These are phyloP conservation scores for Verruconis gallopava DNA, from an alignment of 2,329 filamentous ascomycete genomes.

Conservation along the genomic window DNA sequence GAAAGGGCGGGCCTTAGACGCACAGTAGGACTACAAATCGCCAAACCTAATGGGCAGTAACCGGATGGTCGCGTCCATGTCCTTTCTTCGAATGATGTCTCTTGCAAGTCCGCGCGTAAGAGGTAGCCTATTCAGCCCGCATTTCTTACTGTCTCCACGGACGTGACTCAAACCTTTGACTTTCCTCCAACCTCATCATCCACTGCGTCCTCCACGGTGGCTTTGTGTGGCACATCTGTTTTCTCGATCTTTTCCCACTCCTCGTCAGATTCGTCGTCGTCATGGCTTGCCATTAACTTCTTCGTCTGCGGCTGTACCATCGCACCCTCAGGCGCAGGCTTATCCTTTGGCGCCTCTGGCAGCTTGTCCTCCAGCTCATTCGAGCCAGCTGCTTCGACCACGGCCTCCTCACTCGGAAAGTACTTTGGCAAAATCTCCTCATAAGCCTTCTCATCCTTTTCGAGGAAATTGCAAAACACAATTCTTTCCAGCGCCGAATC, in stretches of 20 bases:
- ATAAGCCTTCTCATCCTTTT: conserved; percentile 67
- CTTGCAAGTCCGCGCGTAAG: no score
- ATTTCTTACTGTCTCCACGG: no score
- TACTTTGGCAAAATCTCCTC: conserved; percentile 48
- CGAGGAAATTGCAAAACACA: conserved; percentile 73
- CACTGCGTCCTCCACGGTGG: conserved; percentile 11
- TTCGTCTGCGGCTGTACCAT: conserved; percentile 33
- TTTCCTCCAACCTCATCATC: conserved; percentile 8
- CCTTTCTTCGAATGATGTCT: no score
- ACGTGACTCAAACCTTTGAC: not conserved
- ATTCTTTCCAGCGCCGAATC: conserved; percentile 51
- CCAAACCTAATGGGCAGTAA: no score
- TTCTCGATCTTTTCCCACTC: conserved; percentile 28
- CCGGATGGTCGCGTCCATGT: no score
- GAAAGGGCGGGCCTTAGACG: no score
- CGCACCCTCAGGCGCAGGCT: conserved; percentile 17
- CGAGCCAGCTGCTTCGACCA: not conserved
- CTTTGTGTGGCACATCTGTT: conserved; percentile 9
- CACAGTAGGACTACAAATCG: no score
- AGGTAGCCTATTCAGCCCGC: no score
- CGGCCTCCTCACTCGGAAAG: conserved; percentile 2
- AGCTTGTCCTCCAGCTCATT: conserved; percentile 1
- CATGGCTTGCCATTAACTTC: conserved; percentile 29
- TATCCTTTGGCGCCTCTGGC: conserved; percentile 30
- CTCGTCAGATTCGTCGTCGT: conserved; percentile 22